These are phyloP conservation scores for Podila horticola DNA, from an alignment of 192 early-diverging fungal genomes.

Conservation along the genomic window DNA sequence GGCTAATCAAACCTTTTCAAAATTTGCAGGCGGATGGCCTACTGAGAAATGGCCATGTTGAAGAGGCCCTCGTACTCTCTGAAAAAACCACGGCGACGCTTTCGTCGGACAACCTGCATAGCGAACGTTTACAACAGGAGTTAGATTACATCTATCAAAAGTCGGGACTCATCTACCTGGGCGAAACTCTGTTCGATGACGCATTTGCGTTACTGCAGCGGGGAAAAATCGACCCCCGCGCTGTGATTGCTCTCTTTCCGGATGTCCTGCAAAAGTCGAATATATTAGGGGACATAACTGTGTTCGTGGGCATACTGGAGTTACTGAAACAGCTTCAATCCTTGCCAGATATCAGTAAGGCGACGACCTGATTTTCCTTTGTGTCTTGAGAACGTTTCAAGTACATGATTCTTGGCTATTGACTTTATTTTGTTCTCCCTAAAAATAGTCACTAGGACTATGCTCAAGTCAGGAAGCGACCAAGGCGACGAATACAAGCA, in stretches of 20 bases:
- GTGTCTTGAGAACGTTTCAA: background rate
- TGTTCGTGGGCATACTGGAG: conserved; percentile 56
- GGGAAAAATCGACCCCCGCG: conserved; percentile 70
- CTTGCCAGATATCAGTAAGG: conserved; percentile 63
- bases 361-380: too few species aligned
- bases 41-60: conserved; percentile 64
- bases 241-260: conserved; percentile 62
- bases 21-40: conserved; percentile 61
- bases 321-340: conserved; percentile 46
- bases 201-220: conserved; percentile 69
- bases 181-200: conserved; percentile 73
- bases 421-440: background rate
- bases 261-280: conserved; percentile 45
- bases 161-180: conserved; percentile 70
- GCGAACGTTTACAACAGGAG: conserved; percentile 59
- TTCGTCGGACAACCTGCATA: conserved; percentile 56
- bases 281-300: conserved; percentile 23
- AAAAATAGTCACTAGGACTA: conserved; percentile 1
- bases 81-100: conserved; percentile 60
- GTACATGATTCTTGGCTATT: background rate
- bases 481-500: conserved; percentile 49
- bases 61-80: conserved; percentile 69
- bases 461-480: conserved; percentile 17
- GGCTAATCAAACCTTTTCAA: background rate
- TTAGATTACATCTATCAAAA: conserved; percentile 71